These are phyloP conservation scores for Penicillium corylophilum DNA, from an alignment of 2,329 filamentous ascomycete genomes.

Conservation along the genomic window DNA sequence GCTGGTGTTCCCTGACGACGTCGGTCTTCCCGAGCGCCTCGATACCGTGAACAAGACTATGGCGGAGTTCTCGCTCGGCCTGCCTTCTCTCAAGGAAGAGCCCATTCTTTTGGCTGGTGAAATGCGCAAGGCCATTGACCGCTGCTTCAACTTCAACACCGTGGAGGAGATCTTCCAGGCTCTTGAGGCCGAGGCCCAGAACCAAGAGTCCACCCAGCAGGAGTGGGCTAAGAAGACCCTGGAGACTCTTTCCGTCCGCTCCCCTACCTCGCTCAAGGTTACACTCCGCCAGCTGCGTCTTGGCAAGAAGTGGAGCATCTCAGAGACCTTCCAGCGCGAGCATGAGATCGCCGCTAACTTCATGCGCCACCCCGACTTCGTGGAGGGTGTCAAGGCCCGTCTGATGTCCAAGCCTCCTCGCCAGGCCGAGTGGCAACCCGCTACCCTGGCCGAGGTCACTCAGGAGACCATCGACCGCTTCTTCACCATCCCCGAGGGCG, in stretches of 20 bases:
- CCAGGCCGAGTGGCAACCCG: slow-evolving; percentile 73
- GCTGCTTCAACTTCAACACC: slow-evolving; percentile 68
- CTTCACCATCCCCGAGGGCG: slow-evolving; percentile 56
- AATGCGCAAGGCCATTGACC: slow-evolving; percentile 78
- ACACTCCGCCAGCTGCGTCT: slow-evolving; percentile 78
- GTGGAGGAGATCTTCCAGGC: slow-evolving; percentile 70
- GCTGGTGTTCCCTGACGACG: slow-evolving; percentile 80
- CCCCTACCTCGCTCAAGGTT: slow-evolving; percentile 83
- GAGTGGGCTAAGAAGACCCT: slow-evolving; percentile 79
- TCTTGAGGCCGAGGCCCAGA: slow-evolving; percentile 54
- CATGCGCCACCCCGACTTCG: slow-evolving; percentile 89
- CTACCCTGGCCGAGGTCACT: slow-evolving; percentile 66
- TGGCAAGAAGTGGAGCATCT: slow-evolving; percentile 74
- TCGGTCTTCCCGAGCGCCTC: slow-evolving; percentile 62
- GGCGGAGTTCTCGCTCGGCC: slow-evolving; percentile 83
- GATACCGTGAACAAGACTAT: slow-evolving; percentile 80
- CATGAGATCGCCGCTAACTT: slow-evolving; percentile 80
- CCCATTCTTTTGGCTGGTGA: slow-evolving; percentile 66
- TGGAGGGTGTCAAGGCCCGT: slow-evolving; percentile 81
- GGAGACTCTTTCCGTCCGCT: slow-evolving; percentile 71
- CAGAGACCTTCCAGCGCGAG: slow-evolving; percentile 81
- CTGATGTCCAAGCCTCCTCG: slow-evolving; percentile 68
- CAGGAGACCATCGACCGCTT: slow-evolving; percentile 64
- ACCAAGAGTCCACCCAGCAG: slow-evolving; percentile 41
- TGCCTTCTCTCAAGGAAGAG: slow-evolving; percentile 64